Conservation (phyloP, 2,329 filamentous ascomycete species). For the Aspergillus costaricaensis region DNA sequence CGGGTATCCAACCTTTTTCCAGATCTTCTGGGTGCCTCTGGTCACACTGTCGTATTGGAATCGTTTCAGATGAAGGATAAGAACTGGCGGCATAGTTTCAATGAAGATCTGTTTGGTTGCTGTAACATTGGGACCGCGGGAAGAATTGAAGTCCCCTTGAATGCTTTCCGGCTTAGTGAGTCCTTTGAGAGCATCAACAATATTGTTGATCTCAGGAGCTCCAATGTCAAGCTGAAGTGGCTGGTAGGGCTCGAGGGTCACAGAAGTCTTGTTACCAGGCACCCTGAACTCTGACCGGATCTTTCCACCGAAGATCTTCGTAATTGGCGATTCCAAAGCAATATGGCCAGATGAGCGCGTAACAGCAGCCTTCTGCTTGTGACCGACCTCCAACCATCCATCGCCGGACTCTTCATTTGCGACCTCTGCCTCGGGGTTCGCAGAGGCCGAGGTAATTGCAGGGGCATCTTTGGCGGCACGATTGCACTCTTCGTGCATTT, state of each 20-base stretch:
- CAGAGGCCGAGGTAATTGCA: constrained; percentile 21
- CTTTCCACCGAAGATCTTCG: constrained; percentile 91
- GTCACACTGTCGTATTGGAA: constrained; percentile 91
- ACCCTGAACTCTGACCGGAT: constrained; percentile 86
- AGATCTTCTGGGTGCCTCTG: constrained; percentile 88
- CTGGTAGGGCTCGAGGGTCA: constrained; percentile 91
- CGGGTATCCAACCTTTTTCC: constrained; percentile 96
- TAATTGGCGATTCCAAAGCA: constrained; percentile 76
- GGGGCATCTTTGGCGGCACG: constrained; percentile 66
- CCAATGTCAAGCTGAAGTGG: constrained; percentile 94
- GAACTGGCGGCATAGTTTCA: constrained; percentile 82
- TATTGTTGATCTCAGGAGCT: constrained; percentile 80
- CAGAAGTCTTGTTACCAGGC: constrained; percentile 82
- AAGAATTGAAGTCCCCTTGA: constrained; percentile 79
- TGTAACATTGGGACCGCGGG: constrained; percentile 71
- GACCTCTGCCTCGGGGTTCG: constrained; percentile 47
- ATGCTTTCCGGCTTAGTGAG: constrained; percentile 82
- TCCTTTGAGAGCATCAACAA: constrained; percentile 84
- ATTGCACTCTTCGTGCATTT: constrained; percentile 88
- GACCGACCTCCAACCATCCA: constrained; percentile 94
- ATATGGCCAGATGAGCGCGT: constrained; percentile 81
- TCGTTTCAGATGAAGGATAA: constrained; percentile 93
- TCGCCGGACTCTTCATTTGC: constrained; percentile 51
- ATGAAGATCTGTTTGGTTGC: constrained; percentile 96
- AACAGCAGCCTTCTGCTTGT: constrained; percentile 81